Conservation (phyloP, 768 basidiomycete species). For the Suillus plorans region DNA sequence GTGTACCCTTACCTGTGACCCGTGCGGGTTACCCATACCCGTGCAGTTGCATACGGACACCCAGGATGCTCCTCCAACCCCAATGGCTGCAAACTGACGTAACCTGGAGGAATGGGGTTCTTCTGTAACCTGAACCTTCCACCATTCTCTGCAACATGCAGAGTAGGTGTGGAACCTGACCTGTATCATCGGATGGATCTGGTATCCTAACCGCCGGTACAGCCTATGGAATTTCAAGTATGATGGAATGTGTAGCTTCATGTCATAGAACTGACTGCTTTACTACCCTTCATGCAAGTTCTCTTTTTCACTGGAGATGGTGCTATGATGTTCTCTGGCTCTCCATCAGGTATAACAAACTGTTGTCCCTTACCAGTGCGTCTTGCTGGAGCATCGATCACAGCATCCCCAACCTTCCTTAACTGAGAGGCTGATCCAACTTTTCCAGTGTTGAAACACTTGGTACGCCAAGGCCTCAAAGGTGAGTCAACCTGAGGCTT, state of each 20-base stretch:
- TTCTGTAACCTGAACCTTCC: neutral
- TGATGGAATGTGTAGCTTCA: neutral
- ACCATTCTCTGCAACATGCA: neutral
- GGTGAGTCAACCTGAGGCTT: neutral
- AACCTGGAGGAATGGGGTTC: neutral
- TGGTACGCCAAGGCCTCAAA: neutral
- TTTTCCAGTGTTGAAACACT: neutral
- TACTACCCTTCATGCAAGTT: neutral
- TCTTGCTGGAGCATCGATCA: neutral
- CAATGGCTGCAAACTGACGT: neutral
- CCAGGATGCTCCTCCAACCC: neutral
- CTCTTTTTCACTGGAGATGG: neutral
- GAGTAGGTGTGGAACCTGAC: neutral
- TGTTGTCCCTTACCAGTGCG: neutral
- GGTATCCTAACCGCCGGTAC: neutral
- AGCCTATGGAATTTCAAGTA: neutral
- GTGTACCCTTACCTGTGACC: too few relatives aligned
- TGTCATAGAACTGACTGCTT: neutral
- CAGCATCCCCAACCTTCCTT: neutral
- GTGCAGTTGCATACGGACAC: too few relatives aligned
- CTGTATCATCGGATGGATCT: neutral
- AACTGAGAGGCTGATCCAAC: neutral
- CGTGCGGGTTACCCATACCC: too few relatives aligned
- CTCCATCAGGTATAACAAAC: slow-evolving; percentile 1
- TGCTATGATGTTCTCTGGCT: neutral